Evolutionary conservation across 1,284 basidiomycete species (phyloP), one percentile per base, ranked within the genome.

Genomic region (Papiliotrema flavescens): DNA sequence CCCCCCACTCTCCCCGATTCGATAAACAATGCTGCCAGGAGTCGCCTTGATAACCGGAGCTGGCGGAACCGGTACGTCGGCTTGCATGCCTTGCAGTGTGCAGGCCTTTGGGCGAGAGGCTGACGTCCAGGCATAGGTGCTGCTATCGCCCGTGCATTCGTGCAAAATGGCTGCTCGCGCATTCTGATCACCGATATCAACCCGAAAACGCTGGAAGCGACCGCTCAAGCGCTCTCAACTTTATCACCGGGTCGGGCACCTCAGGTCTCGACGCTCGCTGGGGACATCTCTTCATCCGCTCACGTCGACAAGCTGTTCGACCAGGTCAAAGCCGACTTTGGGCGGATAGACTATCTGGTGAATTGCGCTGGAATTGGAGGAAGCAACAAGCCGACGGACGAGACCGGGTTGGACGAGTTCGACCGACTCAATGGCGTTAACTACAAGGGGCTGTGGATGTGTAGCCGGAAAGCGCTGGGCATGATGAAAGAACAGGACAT

Each of bases 311-410:
- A 42, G 2, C 53, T 66, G 3, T 66, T 66, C 40, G 34, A 36
- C 6, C 45, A 51, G 28, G 47, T 63, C 23, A 50, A 49, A 15
- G 20, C 24, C 8, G 39, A 34, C 22, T 71, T 66, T 40, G 67
- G 67, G 11, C 60, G 67, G 17, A 26, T 71, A 20, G 69, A 71
- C 56, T 69, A 71, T 39, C 64, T 63, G 26, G 65, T 68, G 35
- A 71, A 71, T 53, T 63, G 61, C 39, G 69, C 69, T 1, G 69
- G 63, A 0, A 60, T 69, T 24, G 57, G 54, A 1, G 60, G 62
- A 0, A 59, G 59, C 32, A 54, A 54, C 48, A 43, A 46, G 7
- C 49, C 58, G 13, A 47, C 56, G 2, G 43, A 43, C 15, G 20
- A 51, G 17, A 54, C 46, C 34, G 40, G 36, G 9, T 42, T 62